Conservation (phyloP, 2,329 filamentous ascomycete genomes). For the Botrytis galanthina region DNA sequence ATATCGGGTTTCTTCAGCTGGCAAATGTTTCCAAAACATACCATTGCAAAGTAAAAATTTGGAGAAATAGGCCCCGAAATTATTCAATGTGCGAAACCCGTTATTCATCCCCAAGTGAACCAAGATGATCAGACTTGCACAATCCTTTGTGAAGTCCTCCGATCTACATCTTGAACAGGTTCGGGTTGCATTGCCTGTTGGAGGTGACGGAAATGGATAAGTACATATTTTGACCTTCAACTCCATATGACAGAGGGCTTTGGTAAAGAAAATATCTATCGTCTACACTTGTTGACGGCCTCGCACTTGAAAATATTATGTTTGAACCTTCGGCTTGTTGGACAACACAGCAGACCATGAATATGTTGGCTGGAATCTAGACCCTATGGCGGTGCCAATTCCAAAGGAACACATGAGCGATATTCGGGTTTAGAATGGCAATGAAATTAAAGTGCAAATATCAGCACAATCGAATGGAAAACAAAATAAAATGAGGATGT, state of each 20-base stretch:
- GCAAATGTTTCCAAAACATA: neutral
- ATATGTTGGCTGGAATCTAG: neutral
- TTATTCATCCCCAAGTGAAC: neutral
- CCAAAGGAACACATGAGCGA: neutral
- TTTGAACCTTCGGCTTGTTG: neutral
- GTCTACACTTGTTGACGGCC: neutral
- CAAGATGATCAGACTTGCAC: neutral
- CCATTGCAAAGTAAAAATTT: neutral
- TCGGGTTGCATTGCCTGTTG: neutral
- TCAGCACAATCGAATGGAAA: neutral
- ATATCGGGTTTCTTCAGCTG: neutral
- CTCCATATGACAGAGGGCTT: too few species aligned
- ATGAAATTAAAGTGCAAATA: neutral
- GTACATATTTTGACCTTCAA: neutral
- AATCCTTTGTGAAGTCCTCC: neutral
- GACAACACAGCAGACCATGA: neutral
- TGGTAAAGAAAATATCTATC: neutral
- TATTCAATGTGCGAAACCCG: neutral
- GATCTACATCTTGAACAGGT: neutral
- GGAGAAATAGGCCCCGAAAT: neutral
- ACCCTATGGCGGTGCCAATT: neutral
- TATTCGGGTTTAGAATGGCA: rapidly evolving
- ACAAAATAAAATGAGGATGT: neutral
- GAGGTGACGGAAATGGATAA: neutral
- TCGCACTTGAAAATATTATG: neutral